Evolutionary conservation across 1,284 basidiomycete species (phyloP).

Genomic region (Cutaneotrichosporon sp.): DNA sequence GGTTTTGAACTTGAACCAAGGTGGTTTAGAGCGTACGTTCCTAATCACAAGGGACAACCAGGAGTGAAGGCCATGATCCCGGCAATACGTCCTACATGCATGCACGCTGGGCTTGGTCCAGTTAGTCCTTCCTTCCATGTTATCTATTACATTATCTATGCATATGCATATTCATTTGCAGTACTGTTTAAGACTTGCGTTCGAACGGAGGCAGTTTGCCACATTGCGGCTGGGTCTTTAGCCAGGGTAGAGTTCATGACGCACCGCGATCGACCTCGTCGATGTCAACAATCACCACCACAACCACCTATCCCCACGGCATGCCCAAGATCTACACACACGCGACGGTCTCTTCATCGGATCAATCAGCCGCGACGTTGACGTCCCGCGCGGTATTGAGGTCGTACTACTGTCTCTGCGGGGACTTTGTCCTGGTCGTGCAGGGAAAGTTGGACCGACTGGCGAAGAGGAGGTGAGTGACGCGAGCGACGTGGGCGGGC

Average conservation of each 20-base stretch:
- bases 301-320: background rate
- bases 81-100: no score
- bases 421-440: constrained; percentile 48
- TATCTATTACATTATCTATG: background rate
- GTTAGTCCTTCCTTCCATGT: no score
- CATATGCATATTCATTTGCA: no score
- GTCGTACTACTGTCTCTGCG: constrained; percentile 49
- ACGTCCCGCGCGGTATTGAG: constrained; percentile 43
- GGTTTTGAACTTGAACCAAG: no score
- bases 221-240: no score
- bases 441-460: constrained; percentile 45
- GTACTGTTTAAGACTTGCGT: no score
- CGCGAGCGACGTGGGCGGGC: background rate
- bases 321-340: constrained; percentile 49
- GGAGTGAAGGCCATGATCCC: no score
- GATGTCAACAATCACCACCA: background rate
- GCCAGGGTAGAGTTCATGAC: no score
- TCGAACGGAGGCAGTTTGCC: background rate
- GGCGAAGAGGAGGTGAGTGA: constrained; percentile 38
- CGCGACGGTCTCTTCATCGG: constrained; percentile 45
- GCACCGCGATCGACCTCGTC: no score
- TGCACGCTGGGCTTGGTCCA: no score
- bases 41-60: no score
- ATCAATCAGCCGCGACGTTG: constrained; percentile 35
- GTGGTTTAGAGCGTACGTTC: no score